phyloP scores from a whole-genome alignment of 1,139 yeast genomes.

The Yamadazyma buinensis region DNA sequence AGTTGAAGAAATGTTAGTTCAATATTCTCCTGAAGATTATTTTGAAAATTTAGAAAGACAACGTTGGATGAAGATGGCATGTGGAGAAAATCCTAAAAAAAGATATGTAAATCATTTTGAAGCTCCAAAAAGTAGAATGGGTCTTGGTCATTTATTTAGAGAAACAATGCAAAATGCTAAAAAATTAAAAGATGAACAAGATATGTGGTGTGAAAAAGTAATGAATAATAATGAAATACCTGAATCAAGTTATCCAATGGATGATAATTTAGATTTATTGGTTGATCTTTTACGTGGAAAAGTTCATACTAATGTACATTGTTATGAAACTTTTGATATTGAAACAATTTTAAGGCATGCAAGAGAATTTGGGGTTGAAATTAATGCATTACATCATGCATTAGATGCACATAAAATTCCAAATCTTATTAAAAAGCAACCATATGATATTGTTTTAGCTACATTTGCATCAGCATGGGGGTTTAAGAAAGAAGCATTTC shows the following conservation, averaged over 20 bases:
- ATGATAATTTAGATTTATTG: conserved; percentile 5
- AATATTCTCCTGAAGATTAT: not conserved
- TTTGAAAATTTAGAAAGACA: conserved; percentile 4
- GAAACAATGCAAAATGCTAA: conserved; percentile 7
- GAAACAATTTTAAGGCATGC: conserved; percentile 7
- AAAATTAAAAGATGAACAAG: conserved; percentile 4
- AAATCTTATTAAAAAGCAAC: conserved; percentile 4
- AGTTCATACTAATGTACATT: conserved; percentile 6
- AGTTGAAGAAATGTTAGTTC: conserved; percentile 6
- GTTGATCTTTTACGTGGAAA: conserved; percentile 7
- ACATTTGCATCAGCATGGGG: conserved; percentile 7
- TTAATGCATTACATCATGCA: conserved; percentile 7
- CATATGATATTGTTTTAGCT: conserved; percentile 5
- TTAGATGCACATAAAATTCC: conserved; percentile 7
- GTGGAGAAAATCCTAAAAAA: conserved; percentile 9
- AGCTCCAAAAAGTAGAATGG: conserved; percentile 7
- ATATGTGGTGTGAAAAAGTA: conserved; percentile 7
- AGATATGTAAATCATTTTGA: conserved; percentile 2
- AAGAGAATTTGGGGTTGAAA: conserved; percentile 6
- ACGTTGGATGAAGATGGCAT: conserved; percentile 9
- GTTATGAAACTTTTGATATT: conserved; percentile 7
- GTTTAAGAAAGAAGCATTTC: conserved; percentile 7
- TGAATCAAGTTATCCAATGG: conserved; percentile 1
- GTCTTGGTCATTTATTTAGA: conserved; percentile 7
- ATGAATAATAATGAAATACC: not conserved